Conservation (phyloP, 164 flowering plant genomes). For the Macadamia tetraphylla region DNA sequence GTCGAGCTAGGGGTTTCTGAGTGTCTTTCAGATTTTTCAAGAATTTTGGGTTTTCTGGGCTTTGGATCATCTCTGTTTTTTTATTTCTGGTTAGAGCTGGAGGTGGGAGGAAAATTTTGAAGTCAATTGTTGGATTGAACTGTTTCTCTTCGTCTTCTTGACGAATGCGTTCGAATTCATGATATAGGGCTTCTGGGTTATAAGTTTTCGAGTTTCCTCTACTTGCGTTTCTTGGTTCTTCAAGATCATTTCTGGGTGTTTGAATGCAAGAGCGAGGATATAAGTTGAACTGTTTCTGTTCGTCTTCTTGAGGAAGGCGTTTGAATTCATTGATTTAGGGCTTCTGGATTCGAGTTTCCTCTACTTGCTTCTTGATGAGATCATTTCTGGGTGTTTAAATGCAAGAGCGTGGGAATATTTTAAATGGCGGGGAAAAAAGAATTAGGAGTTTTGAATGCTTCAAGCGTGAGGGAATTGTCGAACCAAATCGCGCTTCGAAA, state of each 20-base stretch:
- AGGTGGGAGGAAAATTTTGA: background rate
- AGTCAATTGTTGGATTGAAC: background rate
- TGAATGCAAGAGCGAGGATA: conserved; percentile 13
- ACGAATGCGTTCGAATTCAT: background rate
- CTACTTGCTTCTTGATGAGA: background rate
- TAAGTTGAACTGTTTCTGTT: background rate
- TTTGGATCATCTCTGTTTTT: background rate
- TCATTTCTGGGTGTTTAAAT: background rate
- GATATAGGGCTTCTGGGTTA: background rate
- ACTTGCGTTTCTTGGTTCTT: background rate
- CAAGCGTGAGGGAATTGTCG: conserved; percentile 52
- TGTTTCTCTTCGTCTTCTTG: background rate
- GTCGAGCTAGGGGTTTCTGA: background rate
- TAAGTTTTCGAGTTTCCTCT: background rate
- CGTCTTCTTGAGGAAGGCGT: background rate
- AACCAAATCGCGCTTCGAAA: conserved; percentile 47
- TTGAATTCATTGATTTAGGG: conserved; percentile 4
- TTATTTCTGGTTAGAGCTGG: background rate
- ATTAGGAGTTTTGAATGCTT: conserved; percentile 38
- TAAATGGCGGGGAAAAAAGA: conserved; percentile 48
- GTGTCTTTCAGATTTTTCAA: background rate
- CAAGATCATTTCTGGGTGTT: background rate
- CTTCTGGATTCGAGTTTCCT: background rate
- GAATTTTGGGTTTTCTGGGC: background rate
- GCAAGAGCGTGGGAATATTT: conserved; percentile 14